Percentiles rank a stretch among this genome's conserved stretches.
Conservation (phyloP, 176 grass and related monocot species). For the Triticum dicoccoides region DNA sequence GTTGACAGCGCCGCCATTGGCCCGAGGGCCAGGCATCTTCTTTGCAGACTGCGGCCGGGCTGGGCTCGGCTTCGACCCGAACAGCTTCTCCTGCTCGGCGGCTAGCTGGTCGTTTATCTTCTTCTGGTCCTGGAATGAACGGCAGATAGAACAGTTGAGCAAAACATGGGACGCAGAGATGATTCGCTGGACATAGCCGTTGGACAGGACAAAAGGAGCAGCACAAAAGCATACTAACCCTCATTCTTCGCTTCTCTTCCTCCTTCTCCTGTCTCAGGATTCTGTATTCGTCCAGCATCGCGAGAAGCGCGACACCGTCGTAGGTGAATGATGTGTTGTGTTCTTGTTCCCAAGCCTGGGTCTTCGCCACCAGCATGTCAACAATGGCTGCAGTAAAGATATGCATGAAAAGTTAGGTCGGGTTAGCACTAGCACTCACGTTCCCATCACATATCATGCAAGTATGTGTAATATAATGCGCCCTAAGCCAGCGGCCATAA, state of each 20-base stretch:
- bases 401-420: neutral
- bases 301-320: constrained; percentile 71
- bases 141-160: neutral
- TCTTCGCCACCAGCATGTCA: constrained; percentile 75
- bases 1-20: constrained; percentile 26
- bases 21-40: constrained; percentile 52
- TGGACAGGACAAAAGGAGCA: too few relatives aligned
- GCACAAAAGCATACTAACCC: constrained; percentile 27
- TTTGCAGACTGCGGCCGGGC: constrained; percentile 52
- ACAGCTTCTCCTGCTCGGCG: constrained; percentile 64
- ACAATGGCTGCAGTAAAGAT: constrained; percentile 50
- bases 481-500: neutral
- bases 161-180: neutral
- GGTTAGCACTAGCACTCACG: neutral
- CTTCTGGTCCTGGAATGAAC: constrained; percentile 71
- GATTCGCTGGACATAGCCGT: neutral
- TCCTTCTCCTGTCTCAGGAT: constrained; percentile 70
- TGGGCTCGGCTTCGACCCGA: constrained; percentile 61
- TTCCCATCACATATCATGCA: neutral
- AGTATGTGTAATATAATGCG: neutral
- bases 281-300: constrained; percentile 91
- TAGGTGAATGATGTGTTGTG: constrained; percentile 52
- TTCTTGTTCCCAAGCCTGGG: constrained; percentile 75
- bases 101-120: constrained; percentile 77
- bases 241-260: constrained; percentile 82